A percentile compares a stretch with the other conserved stretches of the same genome.
phyloP scores from a whole-genome alignment of 176 grass and related monocot species.

The Oryza meyeriana region DNA sequence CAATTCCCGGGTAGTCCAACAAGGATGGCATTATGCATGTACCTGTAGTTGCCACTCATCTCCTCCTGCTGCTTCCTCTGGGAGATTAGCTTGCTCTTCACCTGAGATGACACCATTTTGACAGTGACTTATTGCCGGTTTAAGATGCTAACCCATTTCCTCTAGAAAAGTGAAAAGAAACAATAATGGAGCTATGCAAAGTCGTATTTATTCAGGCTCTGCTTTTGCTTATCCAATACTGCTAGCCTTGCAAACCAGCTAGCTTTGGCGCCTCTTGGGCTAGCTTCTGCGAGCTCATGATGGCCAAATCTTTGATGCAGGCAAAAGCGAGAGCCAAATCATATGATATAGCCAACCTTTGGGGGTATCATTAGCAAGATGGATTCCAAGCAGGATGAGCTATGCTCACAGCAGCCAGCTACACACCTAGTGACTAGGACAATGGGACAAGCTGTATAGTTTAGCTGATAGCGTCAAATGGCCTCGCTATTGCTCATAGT shows the following conservation, averaged over 20 bases:
- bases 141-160: background rate
- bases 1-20: background rate
- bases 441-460: background rate
- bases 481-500: background rate
- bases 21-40: background rate
- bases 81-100: background rate
- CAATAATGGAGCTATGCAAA: slow-evolving; percentile 17
- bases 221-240: slow-evolving; percentile 28
- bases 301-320: slow-evolving; percentile 42
- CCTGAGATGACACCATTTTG: background rate
- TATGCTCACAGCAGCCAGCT: slow-evolving; percentile 8
- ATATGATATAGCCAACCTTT: slow-evolving; percentile 10
- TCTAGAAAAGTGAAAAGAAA: background rate
- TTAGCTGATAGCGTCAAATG: background rate
- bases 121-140: background rate
- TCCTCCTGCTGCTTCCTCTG: background rate
- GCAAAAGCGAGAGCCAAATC: slow-evolving; percentile 44
- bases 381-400: slow-evolving; percentile 35
- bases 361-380: slow-evolving; percentile 30
- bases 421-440: background rate
- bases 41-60: background rate
- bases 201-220: background rate
- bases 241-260: slow-evolving; percentile 1
- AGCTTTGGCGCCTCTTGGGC: background rate
- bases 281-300: slow-evolving; percentile 17